Conservation (phyloP, 2,329 filamentous ascomycete species). For the Cladorrhinum sp. region DNA sequence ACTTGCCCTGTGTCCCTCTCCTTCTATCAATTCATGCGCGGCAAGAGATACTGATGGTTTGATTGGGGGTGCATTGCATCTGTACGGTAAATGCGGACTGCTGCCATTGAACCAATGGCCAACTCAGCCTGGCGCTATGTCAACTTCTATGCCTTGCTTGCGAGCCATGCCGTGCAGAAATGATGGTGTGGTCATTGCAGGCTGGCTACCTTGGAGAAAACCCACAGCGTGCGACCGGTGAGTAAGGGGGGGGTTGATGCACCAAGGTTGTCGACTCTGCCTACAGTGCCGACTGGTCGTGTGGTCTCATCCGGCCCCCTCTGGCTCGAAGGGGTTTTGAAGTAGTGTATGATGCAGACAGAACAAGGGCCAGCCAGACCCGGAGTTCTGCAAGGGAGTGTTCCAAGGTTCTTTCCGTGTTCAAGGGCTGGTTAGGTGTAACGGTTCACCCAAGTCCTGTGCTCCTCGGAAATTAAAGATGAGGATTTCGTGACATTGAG, state of each 20-base stretch:
- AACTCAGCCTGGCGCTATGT: neutral
- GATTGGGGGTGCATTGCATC: neutral
- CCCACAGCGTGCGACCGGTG: conserved; percentile 4
- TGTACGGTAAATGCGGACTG: neutral
- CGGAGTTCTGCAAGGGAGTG: too few species aligned
- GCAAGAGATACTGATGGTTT: neutral
- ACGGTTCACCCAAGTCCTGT: neutral
- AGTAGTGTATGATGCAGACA: too few species aligned
- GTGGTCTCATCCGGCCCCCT: too few species aligned
- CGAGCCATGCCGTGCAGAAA: neutral
- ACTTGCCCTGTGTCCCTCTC: neutral
- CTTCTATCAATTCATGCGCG: neutral
- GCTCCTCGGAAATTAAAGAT: neutral
- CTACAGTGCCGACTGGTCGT: too few species aligned
- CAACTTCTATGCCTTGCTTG: neutral
- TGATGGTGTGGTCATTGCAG: conserved; percentile 8
- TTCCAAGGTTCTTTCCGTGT: conserved; percentile 4
- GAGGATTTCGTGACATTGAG: too few species aligned
- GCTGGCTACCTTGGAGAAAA: neutral
- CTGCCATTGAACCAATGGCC: neutral
- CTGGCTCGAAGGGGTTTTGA: too few species aligned
- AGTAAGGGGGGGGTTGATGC: conserved; percentile 1
- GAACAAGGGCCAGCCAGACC: too few species aligned
- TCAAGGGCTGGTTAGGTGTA: neutral
- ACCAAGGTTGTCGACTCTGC: neutral